phyloP scores from a whole-genome alignment of 1,139 yeast genomes.

The Pichia sp. region DNA sequence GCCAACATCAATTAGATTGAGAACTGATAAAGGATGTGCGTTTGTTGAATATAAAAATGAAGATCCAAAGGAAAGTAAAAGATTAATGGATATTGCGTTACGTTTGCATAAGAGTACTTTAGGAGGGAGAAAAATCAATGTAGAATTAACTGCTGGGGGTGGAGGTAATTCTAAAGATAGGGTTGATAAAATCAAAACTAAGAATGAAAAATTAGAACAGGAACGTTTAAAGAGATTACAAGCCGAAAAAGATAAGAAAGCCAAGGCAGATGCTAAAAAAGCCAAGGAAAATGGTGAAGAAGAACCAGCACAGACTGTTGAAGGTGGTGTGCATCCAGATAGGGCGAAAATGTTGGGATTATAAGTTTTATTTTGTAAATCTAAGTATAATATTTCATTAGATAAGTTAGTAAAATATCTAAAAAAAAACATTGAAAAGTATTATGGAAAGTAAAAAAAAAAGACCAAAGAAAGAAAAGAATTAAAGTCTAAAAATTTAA shows the following conservation, averaged over 20 bases:
- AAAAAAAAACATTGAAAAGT: no score
- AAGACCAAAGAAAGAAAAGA: no score
- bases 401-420: no score
- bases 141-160: slow-evolving; percentile 95
- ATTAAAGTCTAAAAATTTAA: no score
- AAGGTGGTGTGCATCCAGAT: slow-evolving; percentile 52
- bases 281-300: slow-evolving; percentile 6
- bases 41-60: slow-evolving; percentile 72
- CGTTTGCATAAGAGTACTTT: slow-evolving; percentile 72
- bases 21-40: slow-evolving; percentile 87
- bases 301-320: slow-evolving; percentile 7
- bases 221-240: slow-evolving; percentile 53
- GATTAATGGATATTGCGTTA: slow-evolving; percentile 76
- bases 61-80: slow-evolving; percentile 57
- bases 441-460: no score
- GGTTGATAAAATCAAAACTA: slow-evolving; percentile 62
- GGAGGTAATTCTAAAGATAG: slow-evolving; percentile 85
- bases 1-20: slow-evolving; percentile 71
- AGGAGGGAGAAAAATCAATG: slow-evolving; percentile 74
- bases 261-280: slow-evolving; percentile 25
- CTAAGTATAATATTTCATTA: no score
- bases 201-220: slow-evolving; percentile 65
- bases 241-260: slow-evolving; percentile 32
- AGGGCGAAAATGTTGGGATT: slow-evolving; percentile 41
- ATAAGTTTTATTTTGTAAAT: no score